phyloP scores from a whole-genome alignment of 225 moss, liverwort and hornwort genomes.

The Straminergon stramineum region DNA sequence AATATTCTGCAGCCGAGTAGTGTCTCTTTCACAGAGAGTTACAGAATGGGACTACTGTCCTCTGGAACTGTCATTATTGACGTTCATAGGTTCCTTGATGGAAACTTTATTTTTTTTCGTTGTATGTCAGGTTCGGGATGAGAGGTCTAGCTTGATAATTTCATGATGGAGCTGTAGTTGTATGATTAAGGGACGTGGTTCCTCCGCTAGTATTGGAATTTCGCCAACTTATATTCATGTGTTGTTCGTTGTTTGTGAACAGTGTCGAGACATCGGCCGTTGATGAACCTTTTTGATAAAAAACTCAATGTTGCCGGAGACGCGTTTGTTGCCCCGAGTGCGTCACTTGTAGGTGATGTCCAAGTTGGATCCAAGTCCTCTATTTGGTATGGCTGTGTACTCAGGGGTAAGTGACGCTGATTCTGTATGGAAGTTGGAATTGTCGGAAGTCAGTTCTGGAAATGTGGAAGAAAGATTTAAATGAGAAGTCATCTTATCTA shows the following conservation, averaged over 20 bases:
- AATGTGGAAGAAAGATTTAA: neutral
- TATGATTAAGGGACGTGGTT: neutral
- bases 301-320: constrained; percentile 51
- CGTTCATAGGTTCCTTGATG: neutral
- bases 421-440: neutral
- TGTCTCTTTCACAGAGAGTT: neutral
- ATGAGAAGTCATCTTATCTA: neutral
- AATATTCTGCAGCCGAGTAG: neutral
- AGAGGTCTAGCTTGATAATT: neutral
- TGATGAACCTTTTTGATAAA: constrained; percentile 75
- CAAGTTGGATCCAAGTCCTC: constrained; percentile 81
- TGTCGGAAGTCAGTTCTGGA: neutral
- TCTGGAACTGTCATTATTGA: neutral
- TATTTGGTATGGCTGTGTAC: constrained; percentile 88
- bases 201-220: neutral
- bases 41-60: neutral
- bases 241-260: neutral
- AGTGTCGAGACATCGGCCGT: constrained; percentile 72
- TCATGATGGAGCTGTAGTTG: neutral
- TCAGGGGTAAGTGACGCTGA: constrained; percentile 47
- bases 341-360: constrained; percentile 79
- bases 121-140: neutral
- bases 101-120: neutral
- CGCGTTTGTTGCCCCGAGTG: constrained; percentile 80
- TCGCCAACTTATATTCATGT: neutral